Evolutionary conservation across 345 rosid species (phyloP).

Genomic region (Erucastrum elatum): DNA sequence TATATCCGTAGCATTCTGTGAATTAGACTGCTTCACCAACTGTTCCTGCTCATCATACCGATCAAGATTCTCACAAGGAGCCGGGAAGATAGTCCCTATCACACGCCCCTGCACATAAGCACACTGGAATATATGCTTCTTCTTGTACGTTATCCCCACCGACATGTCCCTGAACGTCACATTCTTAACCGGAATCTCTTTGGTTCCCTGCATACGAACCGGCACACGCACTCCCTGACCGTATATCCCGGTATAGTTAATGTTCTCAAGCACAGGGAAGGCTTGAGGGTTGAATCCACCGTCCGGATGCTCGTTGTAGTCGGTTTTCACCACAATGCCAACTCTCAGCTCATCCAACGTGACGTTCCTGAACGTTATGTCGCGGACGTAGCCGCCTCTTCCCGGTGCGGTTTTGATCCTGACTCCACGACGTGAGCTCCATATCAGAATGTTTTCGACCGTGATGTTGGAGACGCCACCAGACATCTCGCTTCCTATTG

Average conservation of each 20-base stretch:
- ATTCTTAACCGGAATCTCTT: constrained; percentile 76
- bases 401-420: constrained; percentile 97
- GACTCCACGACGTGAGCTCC: constrained; percentile 94
- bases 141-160: constrained; percentile 87
- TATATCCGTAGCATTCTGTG: constrained; percentile 77
- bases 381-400: constrained; percentile 79
- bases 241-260: constrained; percentile 72
- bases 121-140: constrained; percentile 92
- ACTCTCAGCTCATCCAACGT: constrained; percentile 86
- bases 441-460: constrained; percentile 71
- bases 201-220: constrained; percentile 89
- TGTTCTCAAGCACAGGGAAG: constrained; percentile 60
- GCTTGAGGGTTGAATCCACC: constrained; percentile 77
- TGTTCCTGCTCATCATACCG: constrained; percentile 69
- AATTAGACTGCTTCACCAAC: constrained; percentile 62
- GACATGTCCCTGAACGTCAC: constrained; percentile 85
- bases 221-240: constrained; percentile 97
- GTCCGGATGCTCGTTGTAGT: constrained; percentile 95
- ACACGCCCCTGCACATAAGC: constrained; percentile 86
- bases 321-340: constrained; percentile 88
- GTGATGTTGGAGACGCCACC: constrained; percentile 94
- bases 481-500: constrained; percentile 99
- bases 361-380: constrained; percentile 68
- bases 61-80: constrained; percentile 92
- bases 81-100: constrained; percentile 79